These are phyloP conservation scores for Talaromyces verruculosus DNA, from an alignment of 2,329 filamentous ascomycete species.

Conservation along the genomic window DNA sequence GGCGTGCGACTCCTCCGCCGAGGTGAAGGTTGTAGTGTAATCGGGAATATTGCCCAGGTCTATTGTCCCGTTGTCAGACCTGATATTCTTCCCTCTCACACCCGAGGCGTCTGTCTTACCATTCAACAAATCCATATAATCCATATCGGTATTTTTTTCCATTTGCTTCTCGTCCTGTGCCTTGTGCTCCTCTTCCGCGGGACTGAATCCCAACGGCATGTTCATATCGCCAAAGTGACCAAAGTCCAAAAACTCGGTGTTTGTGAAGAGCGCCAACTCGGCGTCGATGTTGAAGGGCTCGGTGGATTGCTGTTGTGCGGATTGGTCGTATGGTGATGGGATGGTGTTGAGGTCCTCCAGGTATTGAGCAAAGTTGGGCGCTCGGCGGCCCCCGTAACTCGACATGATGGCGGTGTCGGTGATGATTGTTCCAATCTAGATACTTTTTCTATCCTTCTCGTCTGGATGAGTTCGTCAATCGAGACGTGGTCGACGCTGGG, in stretches of 20 bases:
- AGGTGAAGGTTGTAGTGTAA: constrained; percentile 33
- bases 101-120: constrained; percentile 34
- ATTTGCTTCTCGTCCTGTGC: constrained; percentile 25
- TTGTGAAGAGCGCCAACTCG: constrained; percentile 76
- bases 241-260: constrained; percentile 78
- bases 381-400: constrained; percentile 72
- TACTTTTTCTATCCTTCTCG: background rate
- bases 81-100: background rate
- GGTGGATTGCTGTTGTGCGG: constrained; percentile 54
- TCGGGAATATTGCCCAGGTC: constrained; percentile 36
- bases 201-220: constrained; percentile 32
- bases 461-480: background rate
- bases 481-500: background rate
- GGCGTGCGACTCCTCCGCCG: constrained; percentile 26
- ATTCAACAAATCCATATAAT: constrained; percentile 45
- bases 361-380: constrained; percentile 86
- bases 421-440: background rate
- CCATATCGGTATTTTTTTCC: constrained; percentile 35
- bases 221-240: constrained; percentile 51
- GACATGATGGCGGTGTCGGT: constrained; percentile 56
- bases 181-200: constrained; percentile 32
- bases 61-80: constrained; percentile 26
- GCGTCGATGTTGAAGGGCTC: constrained; percentile 66
- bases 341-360: constrained; percentile 79
- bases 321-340: constrained; percentile 63